Evolutionary conservation across 805 yeast genomes (phyloP).

Genomic region (Lipomyces oligophaga): DNA sequence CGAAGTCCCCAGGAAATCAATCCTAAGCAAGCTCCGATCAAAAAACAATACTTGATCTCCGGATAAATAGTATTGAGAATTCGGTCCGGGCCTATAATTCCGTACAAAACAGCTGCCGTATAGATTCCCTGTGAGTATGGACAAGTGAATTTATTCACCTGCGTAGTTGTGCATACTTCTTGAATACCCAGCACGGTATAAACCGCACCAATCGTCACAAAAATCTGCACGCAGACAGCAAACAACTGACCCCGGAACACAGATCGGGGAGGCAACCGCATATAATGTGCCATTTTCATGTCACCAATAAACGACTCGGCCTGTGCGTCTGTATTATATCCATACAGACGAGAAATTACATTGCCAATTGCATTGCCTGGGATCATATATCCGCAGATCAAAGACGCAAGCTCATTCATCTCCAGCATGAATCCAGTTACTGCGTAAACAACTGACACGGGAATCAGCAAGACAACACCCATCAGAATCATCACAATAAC

Average conservation of each 20-base stretch:
- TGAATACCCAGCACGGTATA: constrained; percentile 40
- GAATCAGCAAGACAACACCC: constrained; percentile 54
- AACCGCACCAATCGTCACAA: constrained; percentile 48
- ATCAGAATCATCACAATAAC: constrained; percentile 54
- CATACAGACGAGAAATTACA: constrained; percentile 48
- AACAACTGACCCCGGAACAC: constrained; percentile 51
- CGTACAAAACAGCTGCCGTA: constrained; percentile 41
- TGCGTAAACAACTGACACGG: constrained; percentile 59
- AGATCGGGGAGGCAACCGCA: constrained; percentile 49
- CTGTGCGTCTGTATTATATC: constrained; percentile 48
- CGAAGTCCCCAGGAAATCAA: constrained; percentile 16
- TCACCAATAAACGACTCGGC: constrained; percentile 40
- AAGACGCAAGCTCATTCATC: constrained; percentile 42
- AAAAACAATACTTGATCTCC: constrained; percentile 26
- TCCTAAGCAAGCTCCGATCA: constrained; percentile 24
- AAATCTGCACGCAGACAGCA: constrained; percentile 53
- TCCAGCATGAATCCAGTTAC: constrained; percentile 54
- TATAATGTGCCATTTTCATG: constrained; percentile 52
- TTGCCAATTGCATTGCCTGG: constrained; percentile 50
- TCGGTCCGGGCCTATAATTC: constrained; percentile 31
- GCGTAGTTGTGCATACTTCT: constrained; percentile 28
- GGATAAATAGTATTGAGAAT: constrained; percentile 26
- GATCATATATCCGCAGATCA: constrained; percentile 48
- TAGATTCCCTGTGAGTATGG: constrained; percentile 29
- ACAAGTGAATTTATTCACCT: constrained; percentile 25